These are phyloP conservation scores for Triticum aestivum DNA, from an alignment of 176 grass and related monocot species.

Conservation along the genomic window IWGSC_CS_RefSeq_v2.1 NC_057802.1:463034258-463034757, in stretches of 20 bases:
- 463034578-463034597: background rate
- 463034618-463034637: background rate
- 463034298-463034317: background rate
- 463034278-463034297: too few relatives aligned
- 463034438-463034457: background rate
- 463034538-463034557: background rate
- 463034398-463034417: background rate
- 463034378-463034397: background rate
- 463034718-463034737: background rate
- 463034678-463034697: background rate
- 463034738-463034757: background rate
- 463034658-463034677: background rate
- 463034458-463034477: background rate
- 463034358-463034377: background rate
- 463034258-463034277: background rate
- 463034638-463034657: background rate
- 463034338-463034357: background rate
- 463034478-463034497: background rate
- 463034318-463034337: background rate
- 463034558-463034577: background rate
- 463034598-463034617: background rate
- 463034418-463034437: background rate
- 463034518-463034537: background rate
- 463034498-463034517: background rate
- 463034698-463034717: background rate